Conservation (phyloP, 2,329 filamentous ascomycete genomes). For the Coniochaeta sp. region DNA sequence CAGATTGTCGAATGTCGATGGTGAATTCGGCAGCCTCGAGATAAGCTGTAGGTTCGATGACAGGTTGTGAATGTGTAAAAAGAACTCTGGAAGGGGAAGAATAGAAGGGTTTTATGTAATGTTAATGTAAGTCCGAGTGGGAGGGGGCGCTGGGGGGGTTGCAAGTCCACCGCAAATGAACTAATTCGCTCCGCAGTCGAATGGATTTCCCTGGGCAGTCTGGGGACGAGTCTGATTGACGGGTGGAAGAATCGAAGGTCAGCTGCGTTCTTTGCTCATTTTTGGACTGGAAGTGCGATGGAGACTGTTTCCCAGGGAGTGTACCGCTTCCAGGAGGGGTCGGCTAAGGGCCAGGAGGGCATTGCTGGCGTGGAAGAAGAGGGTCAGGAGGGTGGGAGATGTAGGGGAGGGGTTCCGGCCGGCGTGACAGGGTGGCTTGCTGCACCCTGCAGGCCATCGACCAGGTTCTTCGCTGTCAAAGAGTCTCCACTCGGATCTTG, state of each 20-base stretch:
- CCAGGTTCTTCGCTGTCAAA: background rate
- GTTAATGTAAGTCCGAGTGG: slow-evolving; percentile 26
- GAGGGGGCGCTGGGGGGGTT: slow-evolving; percentile 18
- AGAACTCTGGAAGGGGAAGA: slow-evolving; percentile 30
- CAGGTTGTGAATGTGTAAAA: slow-evolving; percentile 34
- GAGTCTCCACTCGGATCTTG: background rate
- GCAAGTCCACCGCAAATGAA: slow-evolving; percentile 12
- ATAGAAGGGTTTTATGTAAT: slow-evolving; percentile 42
- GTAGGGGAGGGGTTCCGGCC: background rate
- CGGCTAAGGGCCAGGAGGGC: background rate
- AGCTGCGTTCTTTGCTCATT: slow-evolving; percentile 3
- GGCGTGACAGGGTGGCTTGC: background rate
- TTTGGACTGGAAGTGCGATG: background rate
- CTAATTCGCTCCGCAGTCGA: slow-evolving; percentile 7
- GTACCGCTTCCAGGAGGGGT: background rate
- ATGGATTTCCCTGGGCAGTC: background rate
- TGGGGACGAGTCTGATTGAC: background rate
- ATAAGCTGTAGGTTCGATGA: slow-evolving; percentile 29
- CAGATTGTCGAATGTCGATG: slow-evolving; percentile 18
- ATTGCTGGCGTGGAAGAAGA: background rate
- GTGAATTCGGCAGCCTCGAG: slow-evolving; percentile 21
- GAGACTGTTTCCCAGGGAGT: background rate
- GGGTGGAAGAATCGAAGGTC: background rate
- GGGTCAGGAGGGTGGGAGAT: too few species aligned
- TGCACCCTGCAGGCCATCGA: background rate